Conservation (phyloP, 176 grass and related monocot genomes). For the Oryza glumipatula region DNA sequence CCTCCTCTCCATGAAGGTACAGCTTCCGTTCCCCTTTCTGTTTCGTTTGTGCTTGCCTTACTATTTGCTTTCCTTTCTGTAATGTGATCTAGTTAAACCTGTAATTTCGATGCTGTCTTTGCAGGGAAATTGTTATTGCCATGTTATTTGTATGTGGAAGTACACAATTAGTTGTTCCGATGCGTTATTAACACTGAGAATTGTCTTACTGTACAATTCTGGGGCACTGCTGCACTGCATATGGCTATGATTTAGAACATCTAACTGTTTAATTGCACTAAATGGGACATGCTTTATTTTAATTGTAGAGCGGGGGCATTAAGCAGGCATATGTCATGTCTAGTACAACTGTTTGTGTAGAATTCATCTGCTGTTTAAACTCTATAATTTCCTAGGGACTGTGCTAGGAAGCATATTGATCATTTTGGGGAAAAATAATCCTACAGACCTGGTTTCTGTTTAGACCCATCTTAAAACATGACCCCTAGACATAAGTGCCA, state of each 20-base stretch:
- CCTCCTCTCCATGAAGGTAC: slow-evolving; percentile 80
- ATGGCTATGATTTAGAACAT: background rate
- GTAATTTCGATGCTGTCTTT: background rate
- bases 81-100: background rate
- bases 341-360: background rate
- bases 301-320: background rate
- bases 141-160: background rate
- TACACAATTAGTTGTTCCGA: background rate
- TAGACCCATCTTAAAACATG: too few species aligned
- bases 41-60: background rate
- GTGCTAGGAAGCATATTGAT: background rate
- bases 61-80: background rate
- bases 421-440: too few species aligned
- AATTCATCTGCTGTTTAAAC: background rate
- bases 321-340: background rate
- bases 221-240: background rate
- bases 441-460: too few species aligned
- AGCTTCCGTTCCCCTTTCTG: background rate
- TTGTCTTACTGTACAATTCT: background rate
- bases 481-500: too few species aligned
- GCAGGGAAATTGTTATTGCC: background rate
- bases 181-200: background rate
- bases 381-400: slow-evolving; percentile 5
- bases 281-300: background rate
- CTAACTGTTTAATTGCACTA: background rate